Evolutionary conservation across 257 asterid species (phyloP), one percentile per base, ranked within the genome.

Genomic region (Forsythia viridissima): DNA sequence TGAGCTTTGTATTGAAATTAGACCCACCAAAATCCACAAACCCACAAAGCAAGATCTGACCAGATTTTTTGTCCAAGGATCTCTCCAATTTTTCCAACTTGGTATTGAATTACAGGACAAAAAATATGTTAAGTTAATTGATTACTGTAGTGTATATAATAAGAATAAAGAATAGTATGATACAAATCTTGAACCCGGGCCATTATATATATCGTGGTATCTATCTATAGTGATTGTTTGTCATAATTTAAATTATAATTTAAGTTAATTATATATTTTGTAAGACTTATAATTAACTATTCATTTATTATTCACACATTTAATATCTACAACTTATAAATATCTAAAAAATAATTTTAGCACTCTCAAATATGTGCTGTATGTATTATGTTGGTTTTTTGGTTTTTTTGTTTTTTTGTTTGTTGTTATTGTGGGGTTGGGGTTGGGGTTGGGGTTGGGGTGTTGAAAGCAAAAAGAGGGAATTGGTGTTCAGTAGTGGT

Each of bases 1-100:
- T 36, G 82, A 72, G 73, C 44, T 79, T 65, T 78, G 86, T 81
- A 79, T 65, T 81, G 87, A 83, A 77, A 75, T 34, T 16, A 81
- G 91, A 82, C 93, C 89, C 91, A 83, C 87, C 85, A 90, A 72
- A 72, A 72, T 72, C 42, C 76, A 72, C 65, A 24, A 30, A 72
- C 40, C 70, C 40, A 12, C 36, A 24, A 63, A 63, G 63, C 65
- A 72, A 72, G 76, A 72, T 72, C 76, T 44, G 24, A 46, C 65
- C 42, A 44, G 55, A 72, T 72, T 24, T 61, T 61, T 61, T 61
- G 69, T 61, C 69, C 69, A 21, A 61, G 10, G 39, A 63, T 63
- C 70, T 63, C 70, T 63, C 70, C 39, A 21, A 24, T 24, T 6
- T 63, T 21, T 21, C 18, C 30, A 18, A 16, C 63, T 55, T 55